phyloP scores from a whole-genome alignment of 371 early-diverging fungal species.

The Lichtheimia ramosa region DNA sequence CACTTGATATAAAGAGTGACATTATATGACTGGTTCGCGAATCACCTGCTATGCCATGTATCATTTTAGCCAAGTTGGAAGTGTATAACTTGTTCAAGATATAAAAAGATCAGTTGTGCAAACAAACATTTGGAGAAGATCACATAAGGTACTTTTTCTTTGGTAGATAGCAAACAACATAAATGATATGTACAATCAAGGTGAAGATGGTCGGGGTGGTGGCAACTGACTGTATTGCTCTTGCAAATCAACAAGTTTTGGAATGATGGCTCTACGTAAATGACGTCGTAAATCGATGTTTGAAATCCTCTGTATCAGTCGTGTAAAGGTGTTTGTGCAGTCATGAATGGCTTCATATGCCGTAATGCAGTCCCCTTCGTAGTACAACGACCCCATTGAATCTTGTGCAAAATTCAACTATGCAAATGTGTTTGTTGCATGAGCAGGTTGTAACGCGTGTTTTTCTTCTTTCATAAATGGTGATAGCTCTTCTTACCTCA shows the following conservation, averaged over 20 bases:
- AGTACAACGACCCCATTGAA: constrained; percentile 40
- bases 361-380: constrained; percentile 35
- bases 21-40: too few relatives aligned
- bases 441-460: not conserved
- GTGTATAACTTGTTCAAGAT: too few relatives aligned
- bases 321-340: constrained; percentile 26
- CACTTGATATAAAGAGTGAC: too few relatives aligned
- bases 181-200: not conserved
- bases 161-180: not conserved
- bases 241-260: not conserved
- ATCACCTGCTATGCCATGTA: too few relatives aligned
- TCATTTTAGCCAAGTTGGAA: too few relatives aligned
- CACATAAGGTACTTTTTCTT: not conserved
- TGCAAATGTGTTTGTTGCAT: not conserved
- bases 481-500: constrained; percentile 7
- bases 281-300: not conserved
- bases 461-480: too few relatives aligned
- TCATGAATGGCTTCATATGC: constrained; percentile 42
- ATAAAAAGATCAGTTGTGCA: too few relatives aligned
- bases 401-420: constrained; percentile 40
- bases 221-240: not conserved
- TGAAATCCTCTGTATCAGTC: constrained; percentile 21
- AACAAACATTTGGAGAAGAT: too few relatives aligned
- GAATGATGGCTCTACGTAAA: not conserved
- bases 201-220: not conserved